Conservation (phyloP, 441 rosid species). For the Codiaeum variegatum region DNA sequence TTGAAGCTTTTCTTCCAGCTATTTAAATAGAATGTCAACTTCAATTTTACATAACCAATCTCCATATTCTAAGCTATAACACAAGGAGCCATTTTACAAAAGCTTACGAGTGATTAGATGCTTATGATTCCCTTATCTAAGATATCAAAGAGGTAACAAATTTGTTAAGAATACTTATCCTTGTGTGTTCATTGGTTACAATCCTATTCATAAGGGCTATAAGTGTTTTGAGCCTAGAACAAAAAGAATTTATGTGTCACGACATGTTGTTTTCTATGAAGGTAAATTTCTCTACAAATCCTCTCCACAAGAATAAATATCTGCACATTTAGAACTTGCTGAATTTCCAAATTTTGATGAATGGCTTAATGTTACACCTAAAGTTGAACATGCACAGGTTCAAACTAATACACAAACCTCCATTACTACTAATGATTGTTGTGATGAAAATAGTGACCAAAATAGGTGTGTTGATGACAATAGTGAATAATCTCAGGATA, state of each 20-base stretch:
- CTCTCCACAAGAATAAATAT: neutral
- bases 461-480: too few species aligned
- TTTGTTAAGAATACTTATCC: neutral
- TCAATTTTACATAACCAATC: accelerated
- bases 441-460: too few species aligned
- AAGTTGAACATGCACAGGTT: neutral
- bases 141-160: neutral
- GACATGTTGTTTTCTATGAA: neutral
- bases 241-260: neutral
- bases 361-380: neutral
- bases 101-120: neutral
- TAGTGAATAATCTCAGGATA: too few species aligned
- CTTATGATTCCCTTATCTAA: neutral
- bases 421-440: too few species aligned
- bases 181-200: neutral
- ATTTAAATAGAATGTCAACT: neutral
- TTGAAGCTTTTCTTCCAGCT: neutral
- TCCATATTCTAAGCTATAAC: neutral
- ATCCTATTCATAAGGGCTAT: neutral
- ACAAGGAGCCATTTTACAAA: neutral
- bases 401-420: too few species aligned
- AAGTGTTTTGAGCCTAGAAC: neutral
- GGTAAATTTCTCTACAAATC: neutral
- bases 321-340: neutral
- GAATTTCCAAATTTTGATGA: neutral